Base-by-base conservation (phyloP, 2,329 filamentous ascomycete genomes). In the Stromatinia cepivora region DNA sequence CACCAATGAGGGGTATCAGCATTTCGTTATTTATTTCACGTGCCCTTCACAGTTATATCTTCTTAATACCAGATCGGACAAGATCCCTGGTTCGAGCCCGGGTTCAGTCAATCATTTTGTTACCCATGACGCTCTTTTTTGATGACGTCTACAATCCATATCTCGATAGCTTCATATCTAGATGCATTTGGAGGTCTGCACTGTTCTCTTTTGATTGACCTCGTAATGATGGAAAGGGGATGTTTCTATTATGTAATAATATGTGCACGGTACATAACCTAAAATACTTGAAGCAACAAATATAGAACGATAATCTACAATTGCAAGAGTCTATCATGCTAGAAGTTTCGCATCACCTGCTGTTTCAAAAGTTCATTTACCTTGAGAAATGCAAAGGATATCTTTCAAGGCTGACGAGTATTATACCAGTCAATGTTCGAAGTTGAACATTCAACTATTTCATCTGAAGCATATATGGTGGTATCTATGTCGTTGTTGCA, bases 21-120 rank as follows among this genome's bases (percentile, higher is more conserved):
- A n/a, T n/a, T n/a, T n/a, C n/a, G n/a, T n/a, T n/a, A n/a, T n/a
- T n/a, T n/a, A n/a, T n/a, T n/a, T n/a, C n/a, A n/a, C n/a, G n/a
- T n/a, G n/a, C n/a, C n/a, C n/a, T n/a, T n/a, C n/a, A n/a, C n/a
- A n/a, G n/a, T n/a, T n/a, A n/a, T n/a, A n/a, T n/a, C n/a, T n/a
- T n/a, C n/a, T n/a, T n/a, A n/a, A n/a, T n/a, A n/a, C n/a, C n/a
- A n/a, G n/a, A n/a, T n/a, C n/a, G n/a, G n/a, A n/a, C n/a, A n/a
- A n/a, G 62, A 31, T 59, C 39, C 56, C 31, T 17, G 20, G 56
- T 59, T 59, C 56, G 56, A 59, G 11, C 17, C 52, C n/a, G 17
- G 52, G 52, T 28, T 13, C 25, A 9, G n/a, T 22, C 52, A 15
- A 5, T 15, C 4, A 4, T 28, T 8, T 25, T 28, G n/a, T 15